A percentile compares a stretch with the other conserved stretches of the same genome.
These are phyloP conservation scores for Pelargonium citronellum DNA, from an alignment of 441 rosid species.

Conservation along the genomic window DNA sequence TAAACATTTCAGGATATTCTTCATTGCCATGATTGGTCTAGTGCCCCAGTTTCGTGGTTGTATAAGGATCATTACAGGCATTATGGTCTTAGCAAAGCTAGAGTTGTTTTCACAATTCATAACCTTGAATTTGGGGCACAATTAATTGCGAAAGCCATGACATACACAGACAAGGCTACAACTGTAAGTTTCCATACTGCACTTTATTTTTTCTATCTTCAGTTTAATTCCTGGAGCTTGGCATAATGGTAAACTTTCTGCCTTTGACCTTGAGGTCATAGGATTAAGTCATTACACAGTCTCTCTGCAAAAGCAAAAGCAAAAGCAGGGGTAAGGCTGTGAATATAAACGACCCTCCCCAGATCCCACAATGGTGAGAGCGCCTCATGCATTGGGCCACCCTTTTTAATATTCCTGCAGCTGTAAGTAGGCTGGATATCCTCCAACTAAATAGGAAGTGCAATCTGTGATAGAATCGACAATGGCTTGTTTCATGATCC, in stretches of 20 bases:
- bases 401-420: background rate
- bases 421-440: background rate
- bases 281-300: background rate
- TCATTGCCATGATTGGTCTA: constrained; percentile 98
- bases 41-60: constrained; percentile 87
- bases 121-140: constrained; percentile 82
- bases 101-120: constrained; percentile 86
- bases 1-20: constrained; percentile 67
- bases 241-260: no score
- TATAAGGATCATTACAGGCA: constrained; percentile 76
- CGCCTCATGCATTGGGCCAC: no score
- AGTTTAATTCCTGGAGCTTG: background rate
- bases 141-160: constrained; percentile 77
- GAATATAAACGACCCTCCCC: no score
- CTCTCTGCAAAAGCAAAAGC: no score
- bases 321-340: no score
- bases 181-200: constrained; percentile 45
- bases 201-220: constrained; percentile 8
- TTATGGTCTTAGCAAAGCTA: constrained; percentile 74
- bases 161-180: constrained; percentile 75
- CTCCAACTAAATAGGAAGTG: no score
- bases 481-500: no score
- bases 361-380: no score
- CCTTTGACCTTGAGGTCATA: no score
- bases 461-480: no score